These are phyloP conservation scores for Lolium multiflorum DNA, from an alignment of 176 grass and related monocot genomes.

Conservation along the genomic window DNA sequence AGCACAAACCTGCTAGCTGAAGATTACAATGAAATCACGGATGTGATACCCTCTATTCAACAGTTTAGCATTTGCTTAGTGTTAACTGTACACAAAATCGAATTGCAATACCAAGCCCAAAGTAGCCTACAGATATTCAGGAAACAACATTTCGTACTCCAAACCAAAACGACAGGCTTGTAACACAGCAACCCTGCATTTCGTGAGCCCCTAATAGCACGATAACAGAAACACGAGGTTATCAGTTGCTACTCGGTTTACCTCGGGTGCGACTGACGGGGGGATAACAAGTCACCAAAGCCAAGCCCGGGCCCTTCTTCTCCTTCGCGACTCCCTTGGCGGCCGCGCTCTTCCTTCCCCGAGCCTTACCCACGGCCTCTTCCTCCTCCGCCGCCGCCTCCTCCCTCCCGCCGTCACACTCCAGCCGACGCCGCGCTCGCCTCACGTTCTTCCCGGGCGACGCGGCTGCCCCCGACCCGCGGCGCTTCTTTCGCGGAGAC, in stretches of 20 bases:
- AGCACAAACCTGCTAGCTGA: background rate
- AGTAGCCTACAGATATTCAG: background rate
- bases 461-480: background rate
- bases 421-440: background rate
- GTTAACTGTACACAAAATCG: background rate
- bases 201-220: slow-evolving; percentile 3
- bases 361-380: slow-evolving; percentile 38
- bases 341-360: slow-evolving; percentile 33
- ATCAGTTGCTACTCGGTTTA: slow-evolving; percentile 21
- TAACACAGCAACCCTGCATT: background rate
- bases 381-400: slow-evolving; percentile 31
- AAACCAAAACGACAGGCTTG: background rate
- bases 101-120: background rate
- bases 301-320: slow-evolving; percentile 47
- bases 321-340: slow-evolving; percentile 32
- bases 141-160: background rate
- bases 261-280: slow-evolving; percentile 12
- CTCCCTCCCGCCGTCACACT: slow-evolving; percentile 12
- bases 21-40: background rate
- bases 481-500: slow-evolving; percentile 15
- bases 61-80: slow-evolving; percentile 8
- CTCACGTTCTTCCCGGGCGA: slow-evolving; percentile 49
- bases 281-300: slow-evolving; percentile 30
- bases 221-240: background rate
- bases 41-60: background rate